Evolutionary conservation across 306 rosid genomes (phyloP).

Genomic region (Nissolia schottii): DNA sequence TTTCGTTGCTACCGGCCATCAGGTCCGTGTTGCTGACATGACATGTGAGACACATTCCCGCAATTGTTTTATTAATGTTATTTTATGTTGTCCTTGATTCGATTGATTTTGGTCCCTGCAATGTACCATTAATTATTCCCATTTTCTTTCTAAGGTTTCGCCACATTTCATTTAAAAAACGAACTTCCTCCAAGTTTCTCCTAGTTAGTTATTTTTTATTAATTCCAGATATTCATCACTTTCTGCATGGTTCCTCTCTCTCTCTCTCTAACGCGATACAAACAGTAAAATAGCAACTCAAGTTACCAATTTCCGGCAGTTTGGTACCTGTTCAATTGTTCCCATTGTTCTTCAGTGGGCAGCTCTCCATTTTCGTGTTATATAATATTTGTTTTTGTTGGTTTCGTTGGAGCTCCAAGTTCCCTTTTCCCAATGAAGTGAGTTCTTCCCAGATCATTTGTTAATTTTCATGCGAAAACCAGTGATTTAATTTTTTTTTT

Average conservation of each 20-base stretch:
- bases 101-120: background rate
- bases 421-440: slow-evolving; percentile 5
- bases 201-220: background rate
- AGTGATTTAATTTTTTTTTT: background rate
- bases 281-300: no score
- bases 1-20: background rate
- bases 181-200: background rate
- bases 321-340: background rate
- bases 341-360: background rate
- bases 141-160: no score
- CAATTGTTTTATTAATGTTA: background rate
- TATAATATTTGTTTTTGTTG: background rate
- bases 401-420: background rate
- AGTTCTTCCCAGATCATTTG: slow-evolving; percentile 5
- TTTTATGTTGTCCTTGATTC: background rate
- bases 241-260: background rate
- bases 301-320: background rate
- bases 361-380: background rate
- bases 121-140: no score
- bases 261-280: background rate
- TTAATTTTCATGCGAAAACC: background rate
- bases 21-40: background rate
- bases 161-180: background rate
- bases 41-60: background rate
- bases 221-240: background rate